Base-by-base conservation (phyloP, 1,139 yeast species). In the Kurtzmaniella natalensis region DNA sequence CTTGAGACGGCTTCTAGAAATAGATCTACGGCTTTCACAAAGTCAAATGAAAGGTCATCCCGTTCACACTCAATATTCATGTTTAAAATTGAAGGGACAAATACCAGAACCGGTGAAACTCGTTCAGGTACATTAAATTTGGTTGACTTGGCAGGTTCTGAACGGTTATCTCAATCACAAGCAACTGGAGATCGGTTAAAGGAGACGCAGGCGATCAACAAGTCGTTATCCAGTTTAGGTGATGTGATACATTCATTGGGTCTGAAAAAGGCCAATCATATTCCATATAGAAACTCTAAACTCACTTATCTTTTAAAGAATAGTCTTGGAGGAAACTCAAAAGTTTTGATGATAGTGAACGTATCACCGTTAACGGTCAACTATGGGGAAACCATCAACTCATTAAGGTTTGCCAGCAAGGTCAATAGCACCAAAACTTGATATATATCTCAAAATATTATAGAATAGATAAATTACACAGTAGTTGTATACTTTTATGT, bases 331-430 rank as follows among this genome's bases (percentile, higher is more conserved):
- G 96, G 96, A 0, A 73, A 77, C 38, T 85, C 96, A 1, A 92
- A 89, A 54, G 88, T 96, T 0, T 64, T 92, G 39, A 88, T 92
- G 96, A 83, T 92, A 67, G 96, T 88, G 10, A 89, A 88, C 48
- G 71, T 89, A 5, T 84, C 96, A 2, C 89, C 96, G 4, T 59
- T 73, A 32, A 57, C 55, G 16, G 61, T 61, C 18, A 85, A 85
- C 53, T 69, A 79, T 33, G 76, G 70, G 44, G 98, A 92, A 52
- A 82, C 95, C 0, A 49, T 89, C 18, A 86, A 86, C 49, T 86
- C 96, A 0, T 64, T 92, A 38, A 65, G 97, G 35, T 92, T 92
- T 66, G 98, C 97, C 1, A 76, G 88, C 5, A 86, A 87, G 43
- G 92, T 83, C 2, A 81, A 81, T 46, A 61, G 63, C 28, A 79